These are phyloP conservation scores for Cryptococcus sp. DNA, from an alignment of 1,284 basidiomycete genomes.

Conservation along the genomic window DNA sequence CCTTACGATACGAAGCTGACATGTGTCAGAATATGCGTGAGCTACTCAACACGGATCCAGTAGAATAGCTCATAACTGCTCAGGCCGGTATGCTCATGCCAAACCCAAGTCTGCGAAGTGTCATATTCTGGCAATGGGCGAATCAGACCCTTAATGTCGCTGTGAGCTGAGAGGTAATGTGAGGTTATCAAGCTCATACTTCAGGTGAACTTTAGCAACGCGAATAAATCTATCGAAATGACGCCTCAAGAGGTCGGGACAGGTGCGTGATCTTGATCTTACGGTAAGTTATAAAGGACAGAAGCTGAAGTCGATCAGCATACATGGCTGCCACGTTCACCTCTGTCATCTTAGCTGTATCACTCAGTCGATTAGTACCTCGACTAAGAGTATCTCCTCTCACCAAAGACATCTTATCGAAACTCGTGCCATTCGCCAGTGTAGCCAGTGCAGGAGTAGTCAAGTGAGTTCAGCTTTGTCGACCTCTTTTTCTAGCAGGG, in stretches of 20 bases:
- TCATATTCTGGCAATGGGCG: constrained; percentile 55
- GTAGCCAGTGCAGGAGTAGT: constrained; percentile 53
- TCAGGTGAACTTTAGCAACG: constrained; percentile 48
- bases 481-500: background rate
- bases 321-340: constrained; percentile 53
- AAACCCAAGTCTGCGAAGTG: constrained; percentile 42
- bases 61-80: background rate
- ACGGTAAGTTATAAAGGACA: constrained; percentile 11
- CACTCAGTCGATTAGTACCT: constrained; percentile 50
- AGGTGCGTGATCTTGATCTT: constrained; percentile 15
- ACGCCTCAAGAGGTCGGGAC: constrained; percentile 48
- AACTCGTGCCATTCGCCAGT: constrained; percentile 53
- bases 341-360: constrained; percentile 53
- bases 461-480: constrained; percentile 34
- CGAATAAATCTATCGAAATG: constrained; percentile 52
- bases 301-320: constrained; percentile 24
- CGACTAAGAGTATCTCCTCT: constrained; percentile 35
- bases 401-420: constrained; percentile 43
- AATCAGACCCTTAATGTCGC: constrained; percentile 53
- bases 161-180: constrained; percentile 11
- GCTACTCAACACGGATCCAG: background rate
- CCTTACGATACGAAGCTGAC: background rate
- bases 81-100: constrained; percentile 52
- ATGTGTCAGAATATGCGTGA: constrained; percentile 24
- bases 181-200: background rate